Percentiles rank a stretch among this genome's conserved stretches.
Evolutionary conservation across 1,284 basidiomycete species (phyloP).

Genomic region (Anthracocystis setariae): DNA sequence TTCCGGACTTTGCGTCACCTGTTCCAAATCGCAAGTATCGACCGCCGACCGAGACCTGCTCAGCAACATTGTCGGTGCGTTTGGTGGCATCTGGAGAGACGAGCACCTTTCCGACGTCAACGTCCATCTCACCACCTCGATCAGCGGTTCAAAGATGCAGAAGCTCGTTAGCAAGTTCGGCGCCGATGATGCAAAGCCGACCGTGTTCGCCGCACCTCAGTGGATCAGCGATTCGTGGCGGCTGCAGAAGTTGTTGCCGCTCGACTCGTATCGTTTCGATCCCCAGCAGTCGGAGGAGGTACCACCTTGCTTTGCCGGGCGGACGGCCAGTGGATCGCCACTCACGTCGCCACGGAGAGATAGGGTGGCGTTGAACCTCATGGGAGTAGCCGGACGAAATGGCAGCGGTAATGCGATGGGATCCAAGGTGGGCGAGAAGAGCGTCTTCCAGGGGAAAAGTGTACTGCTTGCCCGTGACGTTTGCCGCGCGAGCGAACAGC

Average conservation of each 20-base stretch:
- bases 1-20: conserved; percentile 77
- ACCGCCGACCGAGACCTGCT: conserved; percentile 78
- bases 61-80: conserved; percentile 76
- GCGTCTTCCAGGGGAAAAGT: conserved; percentile 37
- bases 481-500: conserved; percentile 48
- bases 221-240: conserved; percentile 84
- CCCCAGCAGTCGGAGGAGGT: conserved; percentile 69
- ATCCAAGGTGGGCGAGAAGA: conserved; percentile 1
- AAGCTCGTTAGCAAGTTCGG: conserved; percentile 59
- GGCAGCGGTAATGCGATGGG: neutral
- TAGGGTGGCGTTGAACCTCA: conserved; percentile 30
- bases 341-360: conserved; percentile 39
- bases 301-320: conserved; percentile 37
- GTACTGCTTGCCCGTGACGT: conserved; percentile 54
- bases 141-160: conserved; percentile 31
- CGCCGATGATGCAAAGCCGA: conserved; percentile 72
- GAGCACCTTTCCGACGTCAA: conserved; percentile 84
- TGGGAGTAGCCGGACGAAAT: neutral
- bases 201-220: conserved; percentile 78
- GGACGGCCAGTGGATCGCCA: conserved; percentile 29
- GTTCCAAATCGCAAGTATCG: conserved; percentile 71
- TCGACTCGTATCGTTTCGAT: conserved; percentile 76
- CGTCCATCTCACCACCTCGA: conserved; percentile 76
- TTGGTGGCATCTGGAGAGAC: conserved; percentile 83
- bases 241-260: conserved; percentile 73